phyloP scores from a whole-genome alignment of 371 early-diverging fungal species.

The Capniomyces stellatus region DNA sequence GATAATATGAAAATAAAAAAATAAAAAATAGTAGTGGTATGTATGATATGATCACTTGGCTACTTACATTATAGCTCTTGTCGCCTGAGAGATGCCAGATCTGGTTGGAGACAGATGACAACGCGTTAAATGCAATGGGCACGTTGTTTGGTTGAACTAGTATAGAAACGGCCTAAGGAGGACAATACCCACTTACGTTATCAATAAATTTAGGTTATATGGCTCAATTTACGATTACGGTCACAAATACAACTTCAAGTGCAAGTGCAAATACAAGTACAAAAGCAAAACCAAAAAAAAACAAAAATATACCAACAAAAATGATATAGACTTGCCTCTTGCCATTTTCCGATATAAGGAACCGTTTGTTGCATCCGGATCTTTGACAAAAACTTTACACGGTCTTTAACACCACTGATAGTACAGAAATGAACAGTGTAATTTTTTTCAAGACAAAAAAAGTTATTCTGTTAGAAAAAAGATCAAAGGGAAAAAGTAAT shows the following conservation, averaged over 20 bases:
- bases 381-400: slow-evolving; percentile 38
- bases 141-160: slow-evolving; percentile 65
- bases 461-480: too few species aligned
- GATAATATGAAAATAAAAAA: not conserved
- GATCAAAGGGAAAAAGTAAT: too few species aligned
- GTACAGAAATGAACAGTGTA: too few species aligned
- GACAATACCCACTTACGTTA: too few species aligned
- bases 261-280: too few species aligned
- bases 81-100: slow-evolving; percentile 82
- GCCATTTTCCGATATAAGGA: slow-evolving; percentile 61
- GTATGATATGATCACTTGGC: too few species aligned
- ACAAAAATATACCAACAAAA: not conserved
- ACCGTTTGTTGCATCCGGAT: slow-evolving; percentile 50
- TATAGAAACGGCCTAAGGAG: slow-evolving; percentile 49
- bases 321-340: slow-evolving; percentile 30
- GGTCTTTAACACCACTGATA: slow-evolving; percentile 21
- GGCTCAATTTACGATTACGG: too few species aligned
- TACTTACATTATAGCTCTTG: slow-evolving; percentile 27
- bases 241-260: too few species aligned
- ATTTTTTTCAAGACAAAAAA: too few species aligned
- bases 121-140: slow-evolving; percentile 39
- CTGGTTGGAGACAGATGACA: slow-evolving; percentile 59
- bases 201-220: too few species aligned
- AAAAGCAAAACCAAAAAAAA: not conserved
- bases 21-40: too few species aligned